phyloP scores from a whole-genome alignment of 176 grass and related monocot species.

The Olyra latifolia region DNA sequence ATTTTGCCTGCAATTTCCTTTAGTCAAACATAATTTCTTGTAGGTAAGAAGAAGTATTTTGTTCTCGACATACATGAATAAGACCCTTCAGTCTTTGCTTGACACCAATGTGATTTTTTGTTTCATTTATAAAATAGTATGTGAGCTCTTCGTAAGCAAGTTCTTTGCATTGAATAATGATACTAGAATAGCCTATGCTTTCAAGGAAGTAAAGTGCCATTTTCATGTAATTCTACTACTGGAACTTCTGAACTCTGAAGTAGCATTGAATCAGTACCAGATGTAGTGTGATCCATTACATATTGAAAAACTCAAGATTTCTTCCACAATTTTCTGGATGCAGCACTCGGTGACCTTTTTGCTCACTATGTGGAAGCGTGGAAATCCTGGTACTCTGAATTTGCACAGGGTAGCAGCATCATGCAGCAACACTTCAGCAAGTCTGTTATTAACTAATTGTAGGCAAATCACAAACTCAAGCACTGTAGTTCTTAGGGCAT shows the following conservation, averaged over 20 bases:
- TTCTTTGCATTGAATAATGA: neutral
- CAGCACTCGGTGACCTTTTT: conserved; percentile 80
- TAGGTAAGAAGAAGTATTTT: neutral
- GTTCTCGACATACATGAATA: neutral
- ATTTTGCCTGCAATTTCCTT: too few species aligned
- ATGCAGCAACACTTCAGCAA: conserved; percentile 36
- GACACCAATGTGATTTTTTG: neutral
- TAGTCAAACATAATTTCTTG: neutral
- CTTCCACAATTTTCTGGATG: conserved; percentile 31
- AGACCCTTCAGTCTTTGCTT: neutral
- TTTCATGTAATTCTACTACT: neutral
- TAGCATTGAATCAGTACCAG: neutral
- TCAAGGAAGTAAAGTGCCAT: neutral
- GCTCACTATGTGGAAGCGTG: conserved; percentile 79
- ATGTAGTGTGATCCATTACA: neutral
- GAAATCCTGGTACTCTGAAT: conserved; percentile 81
- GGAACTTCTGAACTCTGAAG: neutral
- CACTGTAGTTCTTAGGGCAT: conserved; percentile 18
- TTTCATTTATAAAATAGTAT: neutral
- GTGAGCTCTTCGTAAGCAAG: neutral
- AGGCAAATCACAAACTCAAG: conserved; percentile 25
- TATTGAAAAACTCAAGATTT: conserved; percentile 1
- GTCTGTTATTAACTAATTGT: conserved; percentile 36
- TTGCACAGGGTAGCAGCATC: conserved; percentile 52
- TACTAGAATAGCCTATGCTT: neutral